Evolutionary conservation across 495 filamentous ascomycete genomes (phyloP), one percentile per base, ranked within the genome.

Genomic region (Schizothecium vesticola): DNA sequence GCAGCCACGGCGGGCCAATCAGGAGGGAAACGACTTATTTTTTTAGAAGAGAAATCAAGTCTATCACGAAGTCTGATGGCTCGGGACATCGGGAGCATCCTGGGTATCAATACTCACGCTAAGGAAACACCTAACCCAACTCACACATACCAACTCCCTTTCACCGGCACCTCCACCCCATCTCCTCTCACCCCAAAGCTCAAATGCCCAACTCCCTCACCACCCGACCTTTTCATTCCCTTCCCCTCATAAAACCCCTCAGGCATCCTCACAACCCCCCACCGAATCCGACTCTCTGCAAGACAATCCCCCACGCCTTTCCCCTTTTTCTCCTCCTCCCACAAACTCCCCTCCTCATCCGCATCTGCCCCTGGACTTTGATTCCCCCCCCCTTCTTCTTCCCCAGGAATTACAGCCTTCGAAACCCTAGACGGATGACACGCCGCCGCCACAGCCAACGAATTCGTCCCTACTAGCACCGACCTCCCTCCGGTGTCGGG

Each of bases 391-490:
- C 33, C 33, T 1, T 16, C 33, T 16, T 43, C 33, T 6, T 19
- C 13, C 13, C 33, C 33, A 43, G 33, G 3, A 43, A 19, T 13
- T 0, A 43, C 13, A 16, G 33, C 33, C 13, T 43, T 43, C 3
- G 33, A 43, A 12, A 43, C 16, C 13, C 33, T 16, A 5, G 33
- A 43, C 13, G 62, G 62, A 21, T 66, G 64, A 33, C 64, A 66
- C 28, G 26, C 29, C 2, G 64, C 55, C 7, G 64, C 59, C 11
- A 66, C 59, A n/a, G 59, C 56, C 19, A 59, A 59, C 7, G 64
- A 66, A 56, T 66, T 66, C 56, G 24, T 60, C n/a, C 64, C 33
- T 1, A 43, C 64, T 26, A 59, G 23, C 33, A 59, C n/a, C 13
- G 57, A 21, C 64, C 59, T 66, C 56, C 21, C 57, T 8, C 28